Evolutionary conservation across 352 stramenopile genomes (phyloP).

Genomic region (Phytophthora pinifolia): DNA sequence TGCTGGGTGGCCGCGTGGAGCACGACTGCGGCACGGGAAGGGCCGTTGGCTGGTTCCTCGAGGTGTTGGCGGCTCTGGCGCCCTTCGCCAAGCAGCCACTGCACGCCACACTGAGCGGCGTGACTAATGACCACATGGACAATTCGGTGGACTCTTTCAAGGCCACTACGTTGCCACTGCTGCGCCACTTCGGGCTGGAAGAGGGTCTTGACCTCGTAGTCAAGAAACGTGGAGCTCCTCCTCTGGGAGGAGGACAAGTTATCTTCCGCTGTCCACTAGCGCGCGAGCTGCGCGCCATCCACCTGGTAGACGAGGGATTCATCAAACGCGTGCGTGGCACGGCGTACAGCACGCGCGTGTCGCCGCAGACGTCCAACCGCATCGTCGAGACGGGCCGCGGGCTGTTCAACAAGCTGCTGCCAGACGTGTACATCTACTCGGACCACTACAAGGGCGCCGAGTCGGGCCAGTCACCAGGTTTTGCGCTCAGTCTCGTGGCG

Average conservation of each 20-base stretch:
- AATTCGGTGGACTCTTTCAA: slow-evolving; percentile 94
- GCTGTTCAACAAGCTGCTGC: slow-evolving; percentile 97
- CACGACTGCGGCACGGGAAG: slow-evolving; percentile 93
- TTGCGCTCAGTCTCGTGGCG: slow-evolving; percentile 93
- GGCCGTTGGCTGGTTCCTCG: slow-evolving; percentile 98
- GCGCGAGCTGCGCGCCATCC: slow-evolving; percentile 92
- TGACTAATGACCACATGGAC: slow-evolving; percentile 95
- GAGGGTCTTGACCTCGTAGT: slow-evolving; percentile 86
- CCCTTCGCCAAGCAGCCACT: slow-evolving; percentile 97
- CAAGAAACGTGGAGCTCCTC: slow-evolving; percentile 90
- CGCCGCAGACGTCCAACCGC: slow-evolving; percentile 96
- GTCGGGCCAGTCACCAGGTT: slow-evolving; percentile 89
- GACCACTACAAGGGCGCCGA: slow-evolving; percentile 96
- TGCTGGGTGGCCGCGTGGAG: slow-evolving; percentile 93
- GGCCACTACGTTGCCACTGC: slow-evolving; percentile 92
- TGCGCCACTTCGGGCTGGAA: slow-evolving; percentile 97
- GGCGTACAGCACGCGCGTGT: slow-evolving; percentile 96
- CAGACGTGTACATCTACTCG: slow-evolving; percentile 99
- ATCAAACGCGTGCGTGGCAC: slow-evolving; percentile 98
- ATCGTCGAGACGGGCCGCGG: slow-evolving; percentile 96
- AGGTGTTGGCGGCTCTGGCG: slow-evolving; percentile 96
- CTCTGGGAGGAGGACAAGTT: slow-evolving; percentile 84
- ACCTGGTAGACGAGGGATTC: slow-evolving; percentile 96
- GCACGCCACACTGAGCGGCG: slow-evolving; percentile 92
- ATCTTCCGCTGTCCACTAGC: slow-evolving; percentile 95